These are phyloP conservation scores for Pelargonium exstipulatum DNA, from an alignment of 441 rosid species.

Conservation along the genomic window DNA sequence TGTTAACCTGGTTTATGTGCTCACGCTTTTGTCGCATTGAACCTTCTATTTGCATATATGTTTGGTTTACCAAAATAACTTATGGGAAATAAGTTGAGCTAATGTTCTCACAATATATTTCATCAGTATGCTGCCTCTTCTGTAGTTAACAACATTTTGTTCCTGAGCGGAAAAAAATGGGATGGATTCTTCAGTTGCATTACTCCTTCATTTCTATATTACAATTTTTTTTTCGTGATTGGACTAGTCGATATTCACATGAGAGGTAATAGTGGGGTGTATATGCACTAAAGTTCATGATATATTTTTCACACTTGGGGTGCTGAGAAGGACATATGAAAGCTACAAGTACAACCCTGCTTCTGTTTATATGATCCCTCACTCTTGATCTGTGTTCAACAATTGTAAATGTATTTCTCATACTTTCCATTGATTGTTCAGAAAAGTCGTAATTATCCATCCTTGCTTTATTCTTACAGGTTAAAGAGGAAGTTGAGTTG, in stretches of 20 bases:
- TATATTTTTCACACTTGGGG: no score
- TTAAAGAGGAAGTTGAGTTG: conserved; percentile 88
- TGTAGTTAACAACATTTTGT: background rate
- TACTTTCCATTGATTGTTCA: background rate
- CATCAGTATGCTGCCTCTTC: background rate
- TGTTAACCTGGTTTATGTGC: background rate
- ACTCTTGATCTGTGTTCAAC: background rate
- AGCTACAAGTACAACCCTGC: background rate
- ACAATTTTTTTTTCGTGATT: no score
- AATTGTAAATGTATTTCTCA: background rate
- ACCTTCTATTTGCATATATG: background rate
- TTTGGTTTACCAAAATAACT: background rate
- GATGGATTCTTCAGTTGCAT: no score
- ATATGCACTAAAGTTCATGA: no score
- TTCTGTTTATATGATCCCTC: background rate
- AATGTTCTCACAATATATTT: background rate
- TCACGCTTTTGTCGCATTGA: background rate
- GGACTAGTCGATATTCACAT: no score
- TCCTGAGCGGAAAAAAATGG: no score
- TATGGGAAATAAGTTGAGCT: background rate
- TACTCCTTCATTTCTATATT: no score
- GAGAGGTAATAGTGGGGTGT: no score
- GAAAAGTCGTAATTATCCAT: background rate
- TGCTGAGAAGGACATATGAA: no score
- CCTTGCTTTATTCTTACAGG: conserved; percentile 38